Conservation (phyloP, 192 early-diverging fungal species). For the Coemansia sp. region DNA sequence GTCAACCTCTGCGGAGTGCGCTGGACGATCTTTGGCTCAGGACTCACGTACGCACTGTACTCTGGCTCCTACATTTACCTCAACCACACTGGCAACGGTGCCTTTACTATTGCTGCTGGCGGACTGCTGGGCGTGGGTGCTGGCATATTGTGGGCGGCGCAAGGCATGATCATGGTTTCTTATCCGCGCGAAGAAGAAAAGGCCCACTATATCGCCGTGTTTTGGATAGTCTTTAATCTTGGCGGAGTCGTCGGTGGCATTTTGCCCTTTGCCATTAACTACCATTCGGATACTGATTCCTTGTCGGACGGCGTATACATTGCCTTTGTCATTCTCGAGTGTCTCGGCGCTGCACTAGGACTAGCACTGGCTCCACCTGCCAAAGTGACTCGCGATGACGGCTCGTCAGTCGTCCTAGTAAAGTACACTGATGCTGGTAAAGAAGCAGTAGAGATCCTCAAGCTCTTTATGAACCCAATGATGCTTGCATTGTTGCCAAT, state of each 20-base stretch:
- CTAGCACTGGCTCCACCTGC: conserved; percentile 62
- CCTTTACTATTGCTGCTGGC: conserved; percentile 72
- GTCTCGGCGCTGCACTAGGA: conserved; percentile 61
- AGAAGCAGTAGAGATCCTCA: conserved; percentile 61
- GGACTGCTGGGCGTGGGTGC: conserved; percentile 79
- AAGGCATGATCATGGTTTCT: conserved; percentile 80
- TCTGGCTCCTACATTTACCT: conserved; percentile 68
- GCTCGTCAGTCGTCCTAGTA: conserved; percentile 63
- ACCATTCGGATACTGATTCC: conserved; percentile 44
- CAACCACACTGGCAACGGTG: conserved; percentile 59
- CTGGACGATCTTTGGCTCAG: conserved; percentile 64
- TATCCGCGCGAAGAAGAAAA: conserved; percentile 80
- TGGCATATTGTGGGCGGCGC: conserved; percentile 75
- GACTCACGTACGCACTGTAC: conserved; percentile 73
- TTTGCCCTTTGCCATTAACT: conserved; percentile 71
- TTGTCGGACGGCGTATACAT: conserved; percentile 73
- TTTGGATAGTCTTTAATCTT: conserved; percentile 86
- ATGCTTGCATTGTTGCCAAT: conserved; percentile 71
- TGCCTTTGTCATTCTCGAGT: conserved; percentile 75
- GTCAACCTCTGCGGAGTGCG: conserved; percentile 77
- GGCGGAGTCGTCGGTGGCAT: conserved; percentile 79
- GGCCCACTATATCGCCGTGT: conserved; percentile 77
- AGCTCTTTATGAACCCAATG: conserved; percentile 65
- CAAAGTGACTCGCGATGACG: conserved; percentile 70
- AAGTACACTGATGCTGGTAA: conserved; percentile 67